phyloP scores from a whole-genome alignment of 1,284 basidiomycete species.

The Ganoderma multipileum region DNA sequence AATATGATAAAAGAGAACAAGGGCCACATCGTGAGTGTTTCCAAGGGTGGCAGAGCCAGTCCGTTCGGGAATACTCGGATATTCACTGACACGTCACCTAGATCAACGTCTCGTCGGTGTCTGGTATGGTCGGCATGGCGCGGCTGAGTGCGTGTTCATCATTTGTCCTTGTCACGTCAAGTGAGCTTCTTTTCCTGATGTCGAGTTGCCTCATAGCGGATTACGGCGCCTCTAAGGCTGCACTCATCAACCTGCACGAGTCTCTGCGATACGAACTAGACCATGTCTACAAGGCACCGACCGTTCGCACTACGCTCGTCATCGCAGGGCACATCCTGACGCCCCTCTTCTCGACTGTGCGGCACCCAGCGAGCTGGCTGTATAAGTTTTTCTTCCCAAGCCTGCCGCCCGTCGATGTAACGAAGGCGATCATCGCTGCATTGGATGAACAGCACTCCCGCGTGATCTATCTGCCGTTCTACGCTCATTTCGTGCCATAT shows the following conservation, averaged over 20 bases:
- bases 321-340: constrained; percentile 81
- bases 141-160: constrained; percentile 73
- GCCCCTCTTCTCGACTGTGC: constrained; percentile 71
- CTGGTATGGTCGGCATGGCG: constrained; percentile 78
- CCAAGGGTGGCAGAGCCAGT: not conserved
- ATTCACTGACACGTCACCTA: constrained; percentile 36
- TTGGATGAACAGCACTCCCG: constrained; percentile 81
- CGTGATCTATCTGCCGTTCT: constrained; percentile 78
- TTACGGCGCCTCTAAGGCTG: constrained; percentile 90
- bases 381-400: constrained; percentile 81
- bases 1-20: constrained; percentile 78
- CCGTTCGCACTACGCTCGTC: constrained; percentile 83
- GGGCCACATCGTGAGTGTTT: constrained; percentile 83
- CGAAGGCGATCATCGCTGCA: constrained; percentile 80
- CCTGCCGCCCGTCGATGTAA: constrained; percentile 74
- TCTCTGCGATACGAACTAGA: constrained; percentile 87
- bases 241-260: constrained; percentile 77
- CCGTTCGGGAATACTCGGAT: not conserved
- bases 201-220: constrained; percentile 62
- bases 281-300: constrained; percentile 76
- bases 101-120: constrained; percentile 84
- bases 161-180: not conserved
- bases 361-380: constrained; percentile 56
- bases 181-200: constrained; percentile 12
- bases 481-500: constrained; percentile 63